phyloP scores from a whole-genome alignment of 495 filamentous ascomycete species.

The Penicillium subrubescens region DNA sequence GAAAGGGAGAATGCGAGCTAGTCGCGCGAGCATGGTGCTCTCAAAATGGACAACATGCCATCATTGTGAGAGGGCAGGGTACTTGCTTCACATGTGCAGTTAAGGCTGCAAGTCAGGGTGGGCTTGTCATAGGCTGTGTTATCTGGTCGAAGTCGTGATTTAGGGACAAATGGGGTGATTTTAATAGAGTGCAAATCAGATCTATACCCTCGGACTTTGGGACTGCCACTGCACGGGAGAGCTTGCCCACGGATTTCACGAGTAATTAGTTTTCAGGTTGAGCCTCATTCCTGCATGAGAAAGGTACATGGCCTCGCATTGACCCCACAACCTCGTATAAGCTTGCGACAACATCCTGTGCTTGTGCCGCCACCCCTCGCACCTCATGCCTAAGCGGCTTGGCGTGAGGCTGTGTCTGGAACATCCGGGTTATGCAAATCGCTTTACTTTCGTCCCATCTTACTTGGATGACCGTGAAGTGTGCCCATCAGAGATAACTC shows the following conservation, averaged over 20 bases:
- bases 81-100: slow-evolving; percentile 11
- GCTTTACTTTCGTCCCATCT: background rate
- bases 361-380: background rate
- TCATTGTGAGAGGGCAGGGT: background rate
- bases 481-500: background rate
- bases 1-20: slow-evolving; percentile 11
- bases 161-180: too few species aligned
- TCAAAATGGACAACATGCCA: slow-evolving; percentile 12
- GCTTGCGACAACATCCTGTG: background rate
- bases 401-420: background rate
- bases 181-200: too few species aligned
- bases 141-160: slow-evolving; percentile 1
- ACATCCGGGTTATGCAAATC: background rate
- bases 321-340: background rate
- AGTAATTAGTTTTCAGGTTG: background rate
- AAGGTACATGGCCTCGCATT: background rate
- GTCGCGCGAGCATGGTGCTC: slow-evolving; percentile 12
- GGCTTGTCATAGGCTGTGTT: slow-evolving; percentile 6
- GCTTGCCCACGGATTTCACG: too few species aligned
- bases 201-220: too few species aligned
- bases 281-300: background rate
- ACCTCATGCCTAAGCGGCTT: background rate
- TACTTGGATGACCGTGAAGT: too few species aligned
- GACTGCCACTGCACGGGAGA: background rate
- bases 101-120: slow-evolving; percentile 8